phyloP scores from a whole-genome alignment of 2,329 filamentous ascomycete species.

The Penicillium sp. region DNA sequence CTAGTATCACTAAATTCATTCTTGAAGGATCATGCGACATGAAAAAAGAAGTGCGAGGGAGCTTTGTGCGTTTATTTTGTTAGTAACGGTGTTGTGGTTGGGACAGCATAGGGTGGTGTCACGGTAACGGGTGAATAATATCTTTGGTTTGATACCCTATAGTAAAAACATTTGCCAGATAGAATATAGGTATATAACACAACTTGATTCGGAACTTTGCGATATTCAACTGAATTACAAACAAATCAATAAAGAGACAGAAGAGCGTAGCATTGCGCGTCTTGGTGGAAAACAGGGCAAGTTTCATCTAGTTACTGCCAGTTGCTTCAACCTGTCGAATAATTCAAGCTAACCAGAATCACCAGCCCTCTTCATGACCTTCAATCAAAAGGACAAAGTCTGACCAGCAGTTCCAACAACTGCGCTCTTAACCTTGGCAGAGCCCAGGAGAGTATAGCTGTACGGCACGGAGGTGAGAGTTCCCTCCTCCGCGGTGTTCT shows the following conservation, averaged over 20 bases:
- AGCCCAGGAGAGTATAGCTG: constrained; percentile 58
- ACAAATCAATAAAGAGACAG: neutral
- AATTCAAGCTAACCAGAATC: neutral
- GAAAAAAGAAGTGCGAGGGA: neutral
- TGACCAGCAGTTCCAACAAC: constrained; percentile 45
- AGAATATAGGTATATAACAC: no score
- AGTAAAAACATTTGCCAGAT: neutral
- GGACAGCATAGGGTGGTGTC: constrained; percentile 16
- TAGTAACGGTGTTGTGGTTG: constrained; percentile 14
- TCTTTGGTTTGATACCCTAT: constrained; percentile 1
- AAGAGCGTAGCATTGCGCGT: neutral
- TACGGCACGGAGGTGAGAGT: constrained; percentile 60
- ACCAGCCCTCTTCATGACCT: neutral
- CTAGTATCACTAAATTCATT: constrained; percentile 31
- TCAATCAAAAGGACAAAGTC: constrained; percentile 37
- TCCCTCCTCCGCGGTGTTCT: constrained; percentile 55
- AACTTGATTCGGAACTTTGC: neutral
- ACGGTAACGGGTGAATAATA: neutral
- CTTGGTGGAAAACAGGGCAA: neutral
- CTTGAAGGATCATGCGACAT: constrained; percentile 22
- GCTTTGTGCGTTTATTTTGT: constrained; percentile 5
- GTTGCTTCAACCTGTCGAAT: no score
- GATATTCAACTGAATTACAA: neutral
- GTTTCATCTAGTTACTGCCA: neutral
- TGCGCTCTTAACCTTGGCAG: constrained; percentile 50